These are phyloP conservation scores for Apiotrichum porosum DNA, from an alignment of 1,284 basidiomycete genomes.

Conservation along the genomic window DNA sequence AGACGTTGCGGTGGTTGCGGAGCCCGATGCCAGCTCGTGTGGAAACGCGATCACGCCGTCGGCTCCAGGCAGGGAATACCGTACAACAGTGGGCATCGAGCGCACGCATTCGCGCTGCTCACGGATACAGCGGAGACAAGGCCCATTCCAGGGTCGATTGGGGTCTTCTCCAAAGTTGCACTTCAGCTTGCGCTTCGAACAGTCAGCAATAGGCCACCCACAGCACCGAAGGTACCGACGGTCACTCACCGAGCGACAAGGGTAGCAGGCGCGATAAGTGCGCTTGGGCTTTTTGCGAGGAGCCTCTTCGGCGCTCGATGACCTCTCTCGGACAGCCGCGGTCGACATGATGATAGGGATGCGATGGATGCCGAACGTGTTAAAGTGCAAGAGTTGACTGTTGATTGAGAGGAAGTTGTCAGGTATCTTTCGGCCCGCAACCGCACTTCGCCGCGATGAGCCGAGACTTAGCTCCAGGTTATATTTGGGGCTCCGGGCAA, in stretches of 20 bases:
- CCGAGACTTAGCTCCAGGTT: too few species aligned
- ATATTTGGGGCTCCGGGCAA: too few species aligned
- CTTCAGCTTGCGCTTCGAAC: constrained; percentile 13
- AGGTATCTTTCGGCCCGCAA: too few species aligned
- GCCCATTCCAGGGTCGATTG: constrained; percentile 11
- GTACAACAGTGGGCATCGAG: constrained; percentile 4
- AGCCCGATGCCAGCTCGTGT: too few species aligned
- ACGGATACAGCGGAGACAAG: constrained; percentile 11
- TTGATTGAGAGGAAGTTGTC: too few species aligned
- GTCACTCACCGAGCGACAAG: constrained; percentile 3
- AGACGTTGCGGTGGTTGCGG: too few species aligned
- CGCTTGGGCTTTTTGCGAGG: constrained; percentile 5
- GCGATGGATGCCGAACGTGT: too few species aligned
- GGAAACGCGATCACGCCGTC: background rate
- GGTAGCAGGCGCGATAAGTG: constrained; percentile 13
- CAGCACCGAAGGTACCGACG: background rate
- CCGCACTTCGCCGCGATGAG: too few species aligned
- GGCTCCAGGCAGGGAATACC: background rate
- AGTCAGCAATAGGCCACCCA: too few species aligned
- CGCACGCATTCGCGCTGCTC: constrained; percentile 11
- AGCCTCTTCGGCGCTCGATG: background rate
- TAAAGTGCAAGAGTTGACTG: too few species aligned
- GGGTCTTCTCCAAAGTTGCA: constrained; percentile 15
- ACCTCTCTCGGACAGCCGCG: too few species aligned
- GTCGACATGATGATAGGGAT: too few species aligned